Base-by-base conservation (phyloP, 495 filamentous ascomycete species). In the Echria macrotheca region DNA sequence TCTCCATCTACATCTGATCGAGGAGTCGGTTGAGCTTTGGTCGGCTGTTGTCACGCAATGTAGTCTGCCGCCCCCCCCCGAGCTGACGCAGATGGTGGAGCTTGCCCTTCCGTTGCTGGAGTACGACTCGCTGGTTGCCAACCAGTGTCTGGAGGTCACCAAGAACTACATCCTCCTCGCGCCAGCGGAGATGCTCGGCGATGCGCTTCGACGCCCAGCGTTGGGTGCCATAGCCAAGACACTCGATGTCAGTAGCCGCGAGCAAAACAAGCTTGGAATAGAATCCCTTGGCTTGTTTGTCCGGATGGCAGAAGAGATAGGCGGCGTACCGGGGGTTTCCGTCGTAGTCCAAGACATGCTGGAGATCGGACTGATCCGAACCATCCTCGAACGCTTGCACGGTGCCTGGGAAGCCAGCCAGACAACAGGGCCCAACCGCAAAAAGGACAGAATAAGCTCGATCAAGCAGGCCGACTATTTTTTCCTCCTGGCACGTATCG, bases 11-110 rank as follows among this genome's bases (percentile, higher is more conserved):
- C 93, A 95, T 58, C 82, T 97, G 6, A 76, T 95, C 9, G 93
- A 97, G 49, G 93, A 98, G 57, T 87, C 89, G 0, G 71, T 98
- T 10, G 89, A 96, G 24, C 78, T 98, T 18, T 96, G 89, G 89
- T 72, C 77, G 14, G 74, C 83, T 1, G 77, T 95, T n/a, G 62
- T 96, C 19, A 68, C 71, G 40, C 83, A 93, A 54, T 87, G 84
- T 15, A 75, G 78, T 4, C 64, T 77, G 4, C 84, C 87, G 0
- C 71, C 86, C 10, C 76, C 81, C 2, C 69, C 75, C 1, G 83
- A 83, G 3, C 71, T 95, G 12, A 65, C 90, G 4, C 70, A 77
- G 21, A 79, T 96, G 8, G 75, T 82, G 3, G 78, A 81, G 2
- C 68, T 78, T 47, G 76, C 88, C 0, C 77, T 95, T 40, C 82